phyloP scores from a whole-genome alignment of 257 asterid species.

The Eustoma russellianum region DNA sequence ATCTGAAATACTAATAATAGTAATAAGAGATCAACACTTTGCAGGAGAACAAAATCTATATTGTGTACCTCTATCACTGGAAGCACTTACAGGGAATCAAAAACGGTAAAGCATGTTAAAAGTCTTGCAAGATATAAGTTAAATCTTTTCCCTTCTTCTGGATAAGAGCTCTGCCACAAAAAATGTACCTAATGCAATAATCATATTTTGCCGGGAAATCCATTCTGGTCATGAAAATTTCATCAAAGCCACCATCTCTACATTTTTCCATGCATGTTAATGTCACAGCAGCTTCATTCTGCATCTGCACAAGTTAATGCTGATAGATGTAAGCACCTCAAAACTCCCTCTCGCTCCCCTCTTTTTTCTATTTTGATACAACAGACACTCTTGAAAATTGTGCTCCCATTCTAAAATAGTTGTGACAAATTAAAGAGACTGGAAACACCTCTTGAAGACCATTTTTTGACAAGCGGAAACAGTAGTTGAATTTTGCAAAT shows the following conservation, averaged over 20 bases:
- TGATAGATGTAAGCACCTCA: background rate
- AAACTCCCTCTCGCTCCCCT: too few species aligned
- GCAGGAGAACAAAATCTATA: too few species aligned
- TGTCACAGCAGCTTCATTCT: conserved; percentile 60
- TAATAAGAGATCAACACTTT: too few species aligned
- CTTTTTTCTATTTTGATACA: too few species aligned
- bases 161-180: background rate
- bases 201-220: conserved; percentile 85
- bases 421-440: background rate
- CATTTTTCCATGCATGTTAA: conserved; percentile 67
- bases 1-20: too few species aligned
- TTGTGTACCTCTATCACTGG: too few species aligned
- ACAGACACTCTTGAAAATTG: background rate
- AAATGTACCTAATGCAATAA: conserved; percentile 59
- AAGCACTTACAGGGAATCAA: too few species aligned
- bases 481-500: conserved; percentile 59
- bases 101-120: too few species aligned
- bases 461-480: conserved; percentile 71
- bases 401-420: background rate
- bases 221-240: conserved; percentile 63
- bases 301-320: conserved; percentile 38
- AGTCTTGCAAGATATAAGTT: too few species aligned
- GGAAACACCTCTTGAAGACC: conserved; percentile 75
- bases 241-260: conserved; percentile 73
- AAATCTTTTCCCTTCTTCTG: too few species aligned